A percentile compares a stretch with the other conserved stretches of the same genome.
These are phyloP conservation scores for Purpureocillium takamizusanense DNA, from an alignment of 2,329 filamentous ascomycete species.

Conservation along the genomic window DNA sequence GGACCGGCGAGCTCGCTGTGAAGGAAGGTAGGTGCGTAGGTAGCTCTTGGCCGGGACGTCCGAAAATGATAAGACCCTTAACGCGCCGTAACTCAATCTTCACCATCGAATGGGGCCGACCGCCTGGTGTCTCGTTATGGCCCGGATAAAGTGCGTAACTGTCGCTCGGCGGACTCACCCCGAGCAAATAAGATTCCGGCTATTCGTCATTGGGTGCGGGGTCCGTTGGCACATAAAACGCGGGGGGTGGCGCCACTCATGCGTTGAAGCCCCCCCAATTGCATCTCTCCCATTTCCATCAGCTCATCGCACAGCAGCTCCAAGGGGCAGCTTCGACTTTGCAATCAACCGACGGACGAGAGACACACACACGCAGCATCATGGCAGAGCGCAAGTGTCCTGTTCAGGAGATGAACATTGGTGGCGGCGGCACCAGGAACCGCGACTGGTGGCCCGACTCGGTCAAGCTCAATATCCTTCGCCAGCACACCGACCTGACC, in stretches of 20 bases:
- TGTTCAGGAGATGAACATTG: slow-evolving; percentile 26
- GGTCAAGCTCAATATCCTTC: slow-evolving; percentile 61
- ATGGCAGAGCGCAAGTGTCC: slow-evolving; percentile 24
- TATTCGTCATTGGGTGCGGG: slow-evolving; percentile 4
- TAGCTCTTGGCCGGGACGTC: no score
- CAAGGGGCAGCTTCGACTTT: no score
- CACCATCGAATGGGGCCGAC: no score
- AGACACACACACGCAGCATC: no score
- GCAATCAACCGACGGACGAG: neutral
- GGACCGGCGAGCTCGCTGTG: no score
- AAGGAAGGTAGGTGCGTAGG: no score
- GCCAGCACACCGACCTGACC: slow-evolving; percentile 55
- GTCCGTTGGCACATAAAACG: slow-evolving; percentile 1
- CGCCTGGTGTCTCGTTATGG: no score
- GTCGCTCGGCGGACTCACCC: neutral
- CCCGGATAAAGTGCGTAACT: no score
- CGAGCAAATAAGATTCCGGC: neutral
- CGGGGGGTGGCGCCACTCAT: slow-evolving; percentile 1
- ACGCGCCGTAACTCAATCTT: no score
- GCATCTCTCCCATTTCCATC: neutral
- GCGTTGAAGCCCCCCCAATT: no score
- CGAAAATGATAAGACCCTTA: no score
- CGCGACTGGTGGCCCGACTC: slow-evolving; percentile 67
- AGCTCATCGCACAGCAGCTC: no score
- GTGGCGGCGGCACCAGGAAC: slow-evolving; percentile 59